Conservation (phyloP, 2,329 filamentous ascomycete genomes). For the Coniochaeta sp. region DNA sequence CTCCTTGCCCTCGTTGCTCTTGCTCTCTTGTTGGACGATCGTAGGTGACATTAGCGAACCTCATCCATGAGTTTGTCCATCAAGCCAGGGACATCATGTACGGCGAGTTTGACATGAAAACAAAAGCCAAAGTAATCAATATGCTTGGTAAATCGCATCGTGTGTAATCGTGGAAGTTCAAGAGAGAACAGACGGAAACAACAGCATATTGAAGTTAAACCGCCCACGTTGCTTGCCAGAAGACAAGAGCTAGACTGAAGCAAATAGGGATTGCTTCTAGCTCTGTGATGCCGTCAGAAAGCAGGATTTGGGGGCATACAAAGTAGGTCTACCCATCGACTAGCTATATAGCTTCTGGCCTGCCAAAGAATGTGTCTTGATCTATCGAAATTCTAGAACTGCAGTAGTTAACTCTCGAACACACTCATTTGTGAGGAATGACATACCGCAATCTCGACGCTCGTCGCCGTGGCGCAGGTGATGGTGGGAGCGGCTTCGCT, state of each 20-base stretch:
- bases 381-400: neutral
- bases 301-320: neutral
- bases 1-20: too few species aligned
- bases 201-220: neutral
- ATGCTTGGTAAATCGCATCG: neutral
- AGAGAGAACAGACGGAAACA: neutral
- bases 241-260: neutral
- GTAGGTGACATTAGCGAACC: too few species aligned
- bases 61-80: neutral
- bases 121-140: neutral
- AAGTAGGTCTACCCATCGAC: neutral
- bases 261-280: neutral
- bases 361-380: neutral
- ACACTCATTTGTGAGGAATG: neutral
- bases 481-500: neutral
- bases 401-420: neutral
- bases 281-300: too few species aligned
- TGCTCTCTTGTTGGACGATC: too few species aligned
- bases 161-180: neutral
- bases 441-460: neutral
- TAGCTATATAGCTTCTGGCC: neutral
- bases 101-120: neutral
- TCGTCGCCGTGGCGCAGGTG: neutral
- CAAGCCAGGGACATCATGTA: neutral
- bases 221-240: neutral